These are phyloP conservation scores for Dactylis glomerata DNA, from an alignment of 176 grass and related monocot species.

Conservation along the genomic window DNA sequence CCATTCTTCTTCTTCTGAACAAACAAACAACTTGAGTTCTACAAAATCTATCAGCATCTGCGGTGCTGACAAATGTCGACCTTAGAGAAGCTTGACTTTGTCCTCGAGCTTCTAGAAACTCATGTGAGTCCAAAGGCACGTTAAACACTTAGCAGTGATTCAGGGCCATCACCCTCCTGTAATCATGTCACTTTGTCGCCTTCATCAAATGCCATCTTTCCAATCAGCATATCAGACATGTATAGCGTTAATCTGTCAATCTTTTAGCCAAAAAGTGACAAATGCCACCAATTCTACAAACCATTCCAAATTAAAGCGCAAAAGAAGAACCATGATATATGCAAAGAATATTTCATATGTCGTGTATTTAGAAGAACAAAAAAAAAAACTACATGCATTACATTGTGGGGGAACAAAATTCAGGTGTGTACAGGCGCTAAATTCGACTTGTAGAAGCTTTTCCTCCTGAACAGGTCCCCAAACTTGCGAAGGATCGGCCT, in stretches of 20 bases:
- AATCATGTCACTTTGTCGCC: neutral
- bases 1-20: neutral
- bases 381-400: slow-evolving; percentile 21
- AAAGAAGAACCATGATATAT: neutral
- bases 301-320: neutral
- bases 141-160: neutral
- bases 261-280: neutral
- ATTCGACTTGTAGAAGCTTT: slow-evolving; percentile 52
- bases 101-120: slow-evolving; percentile 8
- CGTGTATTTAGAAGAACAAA: slow-evolving; percentile 33
- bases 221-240: neutral
- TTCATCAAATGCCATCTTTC: neutral
- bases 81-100: slow-evolving; percentile 7
- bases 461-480: slow-evolving; percentile 66
- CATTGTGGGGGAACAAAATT: neutral
- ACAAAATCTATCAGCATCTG: neutral
- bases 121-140: neutral
- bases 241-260: neutral
- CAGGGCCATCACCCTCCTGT: neutral
- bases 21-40: neutral
- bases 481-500: slow-evolving; percentile 63
- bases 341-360: slow-evolving; percentile 12
- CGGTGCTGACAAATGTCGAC: neutral
- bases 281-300: neutral
- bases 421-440: slow-evolving; percentile 29